Percentiles rank a stretch among this genome's conserved stretches.
phyloP scores from a whole-genome alignment of 306 rosid genomes.

The Purshia tridentata region DNA sequence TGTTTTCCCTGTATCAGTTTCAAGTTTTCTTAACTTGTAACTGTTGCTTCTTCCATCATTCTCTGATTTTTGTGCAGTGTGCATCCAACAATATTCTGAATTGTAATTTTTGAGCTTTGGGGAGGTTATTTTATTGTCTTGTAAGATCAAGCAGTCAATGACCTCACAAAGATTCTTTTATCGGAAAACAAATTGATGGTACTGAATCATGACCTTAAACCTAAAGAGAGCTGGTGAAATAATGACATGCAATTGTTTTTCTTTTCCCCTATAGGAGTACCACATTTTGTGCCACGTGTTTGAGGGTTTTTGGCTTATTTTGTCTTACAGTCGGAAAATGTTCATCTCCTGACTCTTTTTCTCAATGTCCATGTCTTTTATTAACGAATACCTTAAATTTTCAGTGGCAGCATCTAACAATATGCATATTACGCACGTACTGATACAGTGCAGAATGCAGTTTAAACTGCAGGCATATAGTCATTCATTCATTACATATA shows the following conservation, averaged over 20 bases:
- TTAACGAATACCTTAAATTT: background rate
- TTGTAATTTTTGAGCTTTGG: background rate
- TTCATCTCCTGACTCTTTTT: background rate
- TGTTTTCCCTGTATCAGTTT: background rate
- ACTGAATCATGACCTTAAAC: background rate
- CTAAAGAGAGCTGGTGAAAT: background rate
- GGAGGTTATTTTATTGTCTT: background rate
- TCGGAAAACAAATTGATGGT: background rate
- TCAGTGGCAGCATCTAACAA: background rate
- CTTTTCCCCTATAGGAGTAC: background rate
- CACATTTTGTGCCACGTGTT: no score
- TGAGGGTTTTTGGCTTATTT: no score
- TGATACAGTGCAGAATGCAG: background rate
- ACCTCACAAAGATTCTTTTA: background rate
- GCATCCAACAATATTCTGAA: background rate
- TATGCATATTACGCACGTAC: background rate
- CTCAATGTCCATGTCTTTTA: background rate
- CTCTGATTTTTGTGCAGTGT: background rate
- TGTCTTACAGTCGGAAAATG: background rate
- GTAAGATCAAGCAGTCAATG: background rate
- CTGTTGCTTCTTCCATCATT: constrained; percentile 8
- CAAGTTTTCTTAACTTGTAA: background rate
- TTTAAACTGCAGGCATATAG: background rate
- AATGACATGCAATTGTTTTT: background rate
- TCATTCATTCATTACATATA: background rate